Conservation (phyloP, 305 asterid genomes). For the Rubia tinctorum region DNA sequence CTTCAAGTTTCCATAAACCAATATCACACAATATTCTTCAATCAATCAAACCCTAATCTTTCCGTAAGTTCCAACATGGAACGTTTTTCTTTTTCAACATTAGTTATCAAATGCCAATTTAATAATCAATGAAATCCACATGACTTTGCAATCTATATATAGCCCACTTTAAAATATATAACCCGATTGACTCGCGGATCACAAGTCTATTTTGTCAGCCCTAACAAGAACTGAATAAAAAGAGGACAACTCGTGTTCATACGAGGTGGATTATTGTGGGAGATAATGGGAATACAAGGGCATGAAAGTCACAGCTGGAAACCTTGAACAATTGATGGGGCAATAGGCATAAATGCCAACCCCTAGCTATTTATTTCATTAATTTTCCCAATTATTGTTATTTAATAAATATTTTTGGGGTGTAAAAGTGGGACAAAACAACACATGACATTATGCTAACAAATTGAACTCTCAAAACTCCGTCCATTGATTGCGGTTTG, state of each 20-base stretch:
- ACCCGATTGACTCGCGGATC: no score
- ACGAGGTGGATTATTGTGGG: constrained; percentile 9
- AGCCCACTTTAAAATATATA: no score
- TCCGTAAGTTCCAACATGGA: no score
- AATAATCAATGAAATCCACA: no score
- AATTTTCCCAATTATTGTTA: neutral
- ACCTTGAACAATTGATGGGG: neutral
- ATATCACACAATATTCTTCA: no score
- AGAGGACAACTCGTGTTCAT: neutral
- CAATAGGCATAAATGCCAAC: constrained; percentile 2
- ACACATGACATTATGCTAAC: constrained; percentile 13
- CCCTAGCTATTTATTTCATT: neutral
- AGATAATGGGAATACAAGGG: neutral
- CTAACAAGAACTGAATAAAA: no score
- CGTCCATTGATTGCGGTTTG: constrained; percentile 21
- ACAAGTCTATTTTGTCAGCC: no score
- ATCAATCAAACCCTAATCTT: no score
- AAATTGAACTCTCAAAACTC: neutral
- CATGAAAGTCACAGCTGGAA: neutral
- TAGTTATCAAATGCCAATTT: no score
- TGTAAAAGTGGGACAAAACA: constrained; percentile 12
- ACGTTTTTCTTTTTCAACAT: no score
- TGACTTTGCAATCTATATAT: no score
- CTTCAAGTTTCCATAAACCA: no score
- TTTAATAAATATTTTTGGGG: constrained; percentile 1